Evolutionary conservation across 2,329 filamentous ascomycete species (phyloP).

Genomic region (Hypoxylon sp.): DNA sequence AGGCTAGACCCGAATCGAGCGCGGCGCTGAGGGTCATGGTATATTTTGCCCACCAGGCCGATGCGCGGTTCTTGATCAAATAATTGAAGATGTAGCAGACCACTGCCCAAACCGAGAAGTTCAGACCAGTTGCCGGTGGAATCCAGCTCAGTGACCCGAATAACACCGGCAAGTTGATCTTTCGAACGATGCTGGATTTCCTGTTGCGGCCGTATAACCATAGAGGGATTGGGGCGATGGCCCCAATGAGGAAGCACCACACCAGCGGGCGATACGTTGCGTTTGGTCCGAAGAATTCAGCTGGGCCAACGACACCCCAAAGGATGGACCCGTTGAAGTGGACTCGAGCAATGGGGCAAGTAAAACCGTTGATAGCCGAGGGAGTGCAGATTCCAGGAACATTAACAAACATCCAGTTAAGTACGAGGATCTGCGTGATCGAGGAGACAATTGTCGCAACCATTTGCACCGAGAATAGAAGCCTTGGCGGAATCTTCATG

Average conservation of each 20-base stretch:
- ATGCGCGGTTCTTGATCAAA: constrained; percentile 76
- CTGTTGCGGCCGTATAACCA: constrained; percentile 78
- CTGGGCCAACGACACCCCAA: constrained; percentile 89
- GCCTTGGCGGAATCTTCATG: constrained; percentile 88
- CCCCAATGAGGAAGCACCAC: constrained; percentile 86
- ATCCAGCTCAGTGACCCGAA: constrained; percentile 90
- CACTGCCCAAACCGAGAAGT: constrained; percentile 89
- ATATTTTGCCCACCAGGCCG: constrained; percentile 90
- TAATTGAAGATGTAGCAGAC: constrained; percentile 91
- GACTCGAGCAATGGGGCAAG: constrained; percentile 87
- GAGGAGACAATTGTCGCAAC: constrained; percentile 82
- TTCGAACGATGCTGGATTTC: constrained; percentile 75
- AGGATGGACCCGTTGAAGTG: constrained; percentile 93
- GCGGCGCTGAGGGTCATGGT: constrained; percentile 90
- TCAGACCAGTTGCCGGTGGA: constrained; percentile 86
- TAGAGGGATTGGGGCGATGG: constrained; percentile 79
- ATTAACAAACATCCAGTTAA: constrained; percentile 91
- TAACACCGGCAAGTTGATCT: constrained; percentile 85
- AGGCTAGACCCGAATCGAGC: constrained; percentile 85
- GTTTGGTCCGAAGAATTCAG: constrained; percentile 83
- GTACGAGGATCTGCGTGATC: constrained; percentile 83
- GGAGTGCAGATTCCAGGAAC: constrained; percentile 84
- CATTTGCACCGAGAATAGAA: constrained; percentile 84
- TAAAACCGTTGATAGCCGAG: constrained; percentile 87
- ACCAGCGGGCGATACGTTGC: constrained; percentile 83